Evolutionary conservation across 306 rosid genomes (phyloP), one percentile per base, ranked within the genome.

Genomic region (Trifolium repens): DNA sequence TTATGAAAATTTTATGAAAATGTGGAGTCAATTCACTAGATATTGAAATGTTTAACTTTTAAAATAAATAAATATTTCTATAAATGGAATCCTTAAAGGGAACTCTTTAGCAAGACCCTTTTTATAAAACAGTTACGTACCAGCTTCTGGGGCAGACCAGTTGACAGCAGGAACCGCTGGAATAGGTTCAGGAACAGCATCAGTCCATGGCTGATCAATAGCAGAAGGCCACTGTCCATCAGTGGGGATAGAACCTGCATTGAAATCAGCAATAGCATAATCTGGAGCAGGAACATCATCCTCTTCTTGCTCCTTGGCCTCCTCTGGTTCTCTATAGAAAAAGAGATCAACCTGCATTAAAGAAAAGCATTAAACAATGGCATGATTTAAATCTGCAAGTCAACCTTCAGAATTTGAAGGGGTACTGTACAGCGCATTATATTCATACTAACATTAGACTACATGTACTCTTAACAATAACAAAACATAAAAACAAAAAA

Each of bases 291-390:
- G 78, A 0, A 80, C 85, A 62, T 94, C 94, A 13, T 91, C 98
- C 50, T 89, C 94, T 67, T 91, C 96, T 65, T 69, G 80, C 61
- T 78, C 73, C 80, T 89, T 91, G 8, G 96, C 82, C 84, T 91
- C 98, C 81, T 91, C 97, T 0, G 96, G 98, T 60, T 93, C 97
- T 44, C 97, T 87, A 8, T 94, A 90, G 89, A 94, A 91, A 83
- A 94, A 94, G 40, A 94, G 49, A 77, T 94, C 97, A 16, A 90
- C 96, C 97, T 91, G 87, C 80, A 75, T n/a, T 46, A 13, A 39
- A 71, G 42, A 19, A 82, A 67, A 9, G 72, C 5, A 2, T 3
- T 17, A 67, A 12, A 9, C 42, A 53, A 35, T 11, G 5, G 4
- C 26, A 74, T 81, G 76, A 81, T 17, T 6, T 74, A 82, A 82